These are phyloP conservation scores for Nemania sp. DNA, from an alignment of 2,329 filamentous ascomycete genomes.

Conservation along the genomic window DNA sequence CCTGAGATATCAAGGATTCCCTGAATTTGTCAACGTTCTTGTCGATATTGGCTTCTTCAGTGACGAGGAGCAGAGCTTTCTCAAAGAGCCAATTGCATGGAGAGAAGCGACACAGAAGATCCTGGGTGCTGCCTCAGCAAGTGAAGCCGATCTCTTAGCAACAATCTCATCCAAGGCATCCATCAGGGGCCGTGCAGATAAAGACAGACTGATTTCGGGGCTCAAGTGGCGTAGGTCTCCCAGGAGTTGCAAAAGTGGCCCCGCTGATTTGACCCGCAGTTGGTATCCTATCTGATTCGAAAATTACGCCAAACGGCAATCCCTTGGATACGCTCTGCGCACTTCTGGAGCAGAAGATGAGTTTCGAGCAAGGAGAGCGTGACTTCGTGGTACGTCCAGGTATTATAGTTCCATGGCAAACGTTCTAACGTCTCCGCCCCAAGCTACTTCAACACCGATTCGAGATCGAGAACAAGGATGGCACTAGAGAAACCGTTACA, in stretches of 20 bases:
- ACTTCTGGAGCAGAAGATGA: constrained; percentile 88
- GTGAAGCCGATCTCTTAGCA: constrained; percentile 69
- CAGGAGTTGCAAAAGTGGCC: no score
- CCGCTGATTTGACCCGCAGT: constrained; percentile 33
- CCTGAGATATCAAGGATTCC: constrained; percentile 86
- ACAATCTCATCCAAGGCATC: constrained; percentile 75
- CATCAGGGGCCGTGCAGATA: constrained; percentile 70
- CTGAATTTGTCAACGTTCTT: constrained; percentile 83
- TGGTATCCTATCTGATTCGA: constrained; percentile 4
- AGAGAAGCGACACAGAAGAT: constrained; percentile 82
- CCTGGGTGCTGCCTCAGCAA: constrained; percentile 67
- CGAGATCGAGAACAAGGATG: constrained; percentile 81
- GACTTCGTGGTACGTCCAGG: constrained; percentile 47
- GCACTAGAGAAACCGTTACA: constrained; percentile 73
- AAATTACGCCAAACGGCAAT: constrained; percentile 56
- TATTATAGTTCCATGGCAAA: background rate
- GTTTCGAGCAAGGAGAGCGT: constrained; percentile 76
- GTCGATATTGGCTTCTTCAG: constrained; percentile 86
- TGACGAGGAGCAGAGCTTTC: constrained; percentile 66
- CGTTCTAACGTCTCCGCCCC: constrained; percentile 7
- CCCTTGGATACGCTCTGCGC: constrained; percentile 91
- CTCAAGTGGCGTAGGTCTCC: background rate
- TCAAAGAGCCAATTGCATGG: constrained; percentile 74
- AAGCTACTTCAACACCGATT: constrained; percentile 76
- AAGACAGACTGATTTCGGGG: constrained; percentile 38